Conservation (phyloP, 2,329 filamentous ascomycete species). For the Lachnellula arida region DNA sequence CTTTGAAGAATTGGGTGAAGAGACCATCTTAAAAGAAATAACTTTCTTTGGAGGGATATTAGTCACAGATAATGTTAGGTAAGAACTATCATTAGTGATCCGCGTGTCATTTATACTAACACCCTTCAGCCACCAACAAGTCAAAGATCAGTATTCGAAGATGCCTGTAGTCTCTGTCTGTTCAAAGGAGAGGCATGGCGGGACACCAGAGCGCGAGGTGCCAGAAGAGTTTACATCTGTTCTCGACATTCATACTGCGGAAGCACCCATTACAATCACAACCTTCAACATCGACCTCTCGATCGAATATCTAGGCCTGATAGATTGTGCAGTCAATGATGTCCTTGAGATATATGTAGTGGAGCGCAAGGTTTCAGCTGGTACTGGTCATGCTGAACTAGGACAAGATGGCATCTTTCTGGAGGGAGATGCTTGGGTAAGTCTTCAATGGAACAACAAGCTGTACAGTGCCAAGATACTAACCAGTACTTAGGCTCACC, state of each 20-base stretch:
- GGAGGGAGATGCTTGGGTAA: neutral
- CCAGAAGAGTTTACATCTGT: neutral
- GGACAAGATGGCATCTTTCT: conserved; percentile 1
- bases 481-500: neutral
- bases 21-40: neutral
- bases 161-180: neutral
- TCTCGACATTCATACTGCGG: conserved; percentile 5
- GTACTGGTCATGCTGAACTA: neutral
- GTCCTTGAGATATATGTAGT: conserved; percentile 6
- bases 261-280: conserved; percentile 5
- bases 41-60: neutral
- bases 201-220: neutral
- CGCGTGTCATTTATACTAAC: neutral
- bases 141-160: neutral
- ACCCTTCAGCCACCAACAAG: no score
- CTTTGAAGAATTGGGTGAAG: neutral
- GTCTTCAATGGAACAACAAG: neutral
- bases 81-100: neutral
- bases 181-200: neutral
- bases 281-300: conserved; percentile 1
- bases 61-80: neutral
- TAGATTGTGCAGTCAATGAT: conserved; percentile 1
- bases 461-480: neutral
- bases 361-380: neutral
- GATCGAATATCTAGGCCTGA: conserved; percentile 1